Evolutionary conservation across 805 yeast genomes (phyloP).

Genomic region (Brettanomyces sp.): DNA sequence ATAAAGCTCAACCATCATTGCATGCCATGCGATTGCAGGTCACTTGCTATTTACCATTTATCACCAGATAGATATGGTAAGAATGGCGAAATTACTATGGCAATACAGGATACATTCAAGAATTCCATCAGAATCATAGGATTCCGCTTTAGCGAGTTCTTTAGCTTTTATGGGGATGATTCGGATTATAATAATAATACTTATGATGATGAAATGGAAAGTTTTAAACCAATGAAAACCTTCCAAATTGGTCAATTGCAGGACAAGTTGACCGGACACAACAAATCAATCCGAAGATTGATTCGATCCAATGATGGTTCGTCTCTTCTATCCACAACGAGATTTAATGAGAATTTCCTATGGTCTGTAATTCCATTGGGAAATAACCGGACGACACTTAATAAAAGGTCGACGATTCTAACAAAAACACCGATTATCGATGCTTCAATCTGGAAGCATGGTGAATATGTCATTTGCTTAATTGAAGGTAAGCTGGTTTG

Average conservation of each 20-base stretch:
- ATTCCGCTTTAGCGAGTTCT: constrained; percentile 20
- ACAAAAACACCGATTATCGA: constrained; percentile 38
- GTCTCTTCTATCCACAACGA: constrained; percentile 46
- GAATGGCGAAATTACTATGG: constrained; percentile 26
- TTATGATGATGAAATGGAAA: not conserved
- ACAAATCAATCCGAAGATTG: constrained; percentile 63
- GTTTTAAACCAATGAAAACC: not conserved
- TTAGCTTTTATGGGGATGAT: constrained; percentile 13
- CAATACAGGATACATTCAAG: constrained; percentile 35
- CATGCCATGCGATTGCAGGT: constrained; percentile 20
- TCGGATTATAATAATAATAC: not conserved
- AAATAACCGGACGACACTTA: constrained; percentile 19
- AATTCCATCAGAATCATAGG: constrained; percentile 27
- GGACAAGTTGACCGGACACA: constrained; percentile 75
- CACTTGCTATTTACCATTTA: constrained; percentile 18
- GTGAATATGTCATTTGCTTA: constrained; percentile 36
- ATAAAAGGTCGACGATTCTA: constrained; percentile 26
- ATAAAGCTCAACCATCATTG: constrained; percentile 19
- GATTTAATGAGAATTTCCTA: constrained; percentile 53
- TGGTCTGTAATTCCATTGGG: constrained; percentile 41
- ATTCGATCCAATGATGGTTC: constrained; percentile 60
- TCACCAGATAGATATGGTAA: constrained; percentile 9
- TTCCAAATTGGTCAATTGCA: constrained; percentile 26
- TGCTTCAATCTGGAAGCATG: constrained; percentile 42
- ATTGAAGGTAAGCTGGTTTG: constrained; percentile 38